Percentiles rank a stretch among this genome's conserved stretches.
phyloP scores from a whole-genome alignment of 176 grass and related monocot genomes.

The Rhynchospora pubera region DNA sequence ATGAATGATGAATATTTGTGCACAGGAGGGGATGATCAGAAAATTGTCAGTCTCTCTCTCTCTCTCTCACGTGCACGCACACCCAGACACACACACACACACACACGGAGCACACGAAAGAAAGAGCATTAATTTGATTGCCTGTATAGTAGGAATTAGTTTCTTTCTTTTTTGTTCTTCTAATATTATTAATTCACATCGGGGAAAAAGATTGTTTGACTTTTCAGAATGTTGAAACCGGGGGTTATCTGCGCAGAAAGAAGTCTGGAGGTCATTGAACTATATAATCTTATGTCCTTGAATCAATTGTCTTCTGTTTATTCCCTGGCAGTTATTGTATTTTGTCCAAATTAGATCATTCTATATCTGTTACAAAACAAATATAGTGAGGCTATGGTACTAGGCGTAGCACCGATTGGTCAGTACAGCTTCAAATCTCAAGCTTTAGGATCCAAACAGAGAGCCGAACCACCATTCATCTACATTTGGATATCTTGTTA shows the following conservation, averaged over 20 bases:
- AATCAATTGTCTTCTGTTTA: background rate
- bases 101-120: background rate
- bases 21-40: slow-evolving; percentile 89
- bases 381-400: too few species aligned
- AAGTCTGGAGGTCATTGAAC: background rate
- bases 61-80: slow-evolving; percentile 6
- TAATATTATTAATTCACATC: slow-evolving; percentile 4
- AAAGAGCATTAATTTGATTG: background rate
- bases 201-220: background rate
- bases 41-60: slow-evolving; percentile 74
- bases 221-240: background rate
- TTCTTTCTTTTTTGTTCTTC: background rate
- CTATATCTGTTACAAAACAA: background rate
- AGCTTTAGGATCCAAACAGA: too few species aligned
- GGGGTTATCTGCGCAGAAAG: background rate
- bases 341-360: background rate
- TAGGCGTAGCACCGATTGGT: too few species aligned
- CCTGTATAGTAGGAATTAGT: background rate
- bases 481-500: too few species aligned
- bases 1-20: slow-evolving; percentile 84
- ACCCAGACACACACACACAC: background rate
- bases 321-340: background rate
- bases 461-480: too few species aligned
- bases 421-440: too few species aligned
- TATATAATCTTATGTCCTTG: background rate